A percentile compares a stretch with the other conserved stretches of the same genome.
Conservation (phyloP, 768 basidiomycete species). For the Amylocystis lapponica region DNA sequence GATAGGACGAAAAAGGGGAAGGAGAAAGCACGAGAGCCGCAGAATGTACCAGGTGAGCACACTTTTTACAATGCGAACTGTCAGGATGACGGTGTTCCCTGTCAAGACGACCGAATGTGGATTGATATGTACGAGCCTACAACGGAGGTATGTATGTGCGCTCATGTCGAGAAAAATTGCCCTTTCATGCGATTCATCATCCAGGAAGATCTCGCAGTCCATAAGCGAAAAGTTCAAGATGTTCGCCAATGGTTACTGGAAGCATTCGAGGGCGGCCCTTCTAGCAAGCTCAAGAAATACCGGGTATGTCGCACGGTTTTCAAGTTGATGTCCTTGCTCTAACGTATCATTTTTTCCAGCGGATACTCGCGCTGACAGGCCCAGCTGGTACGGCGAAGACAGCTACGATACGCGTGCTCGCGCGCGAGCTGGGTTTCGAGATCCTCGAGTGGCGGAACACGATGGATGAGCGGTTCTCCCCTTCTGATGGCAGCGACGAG, state of each 20-base stretch:
- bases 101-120: conserved; percentile 21
- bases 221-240: conserved; percentile 73
- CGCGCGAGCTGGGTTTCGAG: conserved; percentile 69
- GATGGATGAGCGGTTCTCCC: conserved; percentile 41
- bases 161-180: not conserved
- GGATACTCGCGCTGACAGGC: conserved; percentile 81
- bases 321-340: not conserved
- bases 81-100: no score
- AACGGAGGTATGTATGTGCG: conserved; percentile 17
- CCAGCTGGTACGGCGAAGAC: conserved; percentile 92
- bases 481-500: not conserved
- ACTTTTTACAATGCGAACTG: no score
- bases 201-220: conserved; percentile 72
- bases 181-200: not conserved
- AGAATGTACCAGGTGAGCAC: not conserved
- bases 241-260: conserved; percentile 71
- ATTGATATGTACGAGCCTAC: conserved; percentile 28
- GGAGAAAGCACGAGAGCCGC: conserved; percentile 1
- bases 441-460: conserved; percentile 83
- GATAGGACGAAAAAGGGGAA: conserved; percentile 20
- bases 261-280: conserved; percentile 63
- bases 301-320: conserved; percentile 43
- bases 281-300: conserved; percentile 63
- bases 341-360: conserved; percentile 36
- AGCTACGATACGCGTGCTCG: conserved; percentile 69